Conservation (phyloP, 805 yeast genomes). For the Hanseniaspora meyeri region DNA sequence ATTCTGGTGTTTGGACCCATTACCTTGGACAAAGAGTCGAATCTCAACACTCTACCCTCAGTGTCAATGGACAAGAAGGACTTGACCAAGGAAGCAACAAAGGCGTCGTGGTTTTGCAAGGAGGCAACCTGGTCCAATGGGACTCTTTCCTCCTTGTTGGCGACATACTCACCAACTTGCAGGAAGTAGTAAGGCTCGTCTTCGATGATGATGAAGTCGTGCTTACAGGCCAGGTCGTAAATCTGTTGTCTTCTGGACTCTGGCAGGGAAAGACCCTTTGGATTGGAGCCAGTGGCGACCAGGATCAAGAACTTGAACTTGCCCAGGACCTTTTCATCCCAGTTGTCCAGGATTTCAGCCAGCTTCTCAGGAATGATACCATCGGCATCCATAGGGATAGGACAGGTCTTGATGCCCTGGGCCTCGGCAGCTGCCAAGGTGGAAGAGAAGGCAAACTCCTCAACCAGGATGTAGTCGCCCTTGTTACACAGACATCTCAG, state of each 20-base stretch:
- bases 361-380: slow-evolving; percentile 70
- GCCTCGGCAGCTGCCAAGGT: slow-evolving; percentile 75
- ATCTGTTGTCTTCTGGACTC: slow-evolving; percentile 64
- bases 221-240: slow-evolving; percentile 67
- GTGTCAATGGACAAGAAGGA: slow-evolving; percentile 64
- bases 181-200: slow-evolving; percentile 96
- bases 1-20: slow-evolving; percentile 82
- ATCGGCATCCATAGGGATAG: slow-evolving; percentile 63
- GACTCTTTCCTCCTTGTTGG: slow-evolving; percentile 24
- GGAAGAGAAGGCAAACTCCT: slow-evolving; percentile 71
- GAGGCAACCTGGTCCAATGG: slow-evolving; percentile 13
- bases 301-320: slow-evolving; percentile 82
- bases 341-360: slow-evolving; percentile 46
- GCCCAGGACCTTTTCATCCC: slow-evolving; percentile 50
- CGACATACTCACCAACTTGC: slow-evolving; percentile 76
- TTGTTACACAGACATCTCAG: slow-evolving; percentile 64
- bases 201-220: slow-evolving; percentile 77
- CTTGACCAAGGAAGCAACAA: slow-evolving; percentile 54
- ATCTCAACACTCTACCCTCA: slow-evolving; percentile 81
- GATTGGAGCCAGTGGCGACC: slow-evolving; percentile 94
- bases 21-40: slow-evolving; percentile 84
- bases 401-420: slow-evolving; percentile 52
- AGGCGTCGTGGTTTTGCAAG: slow-evolving; percentile 43
- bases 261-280: slow-evolving; percentile 80
- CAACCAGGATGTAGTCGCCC: slow-evolving; percentile 75